These are phyloP conservation scores for Lactarius tabidus DNA, from an alignment of 768 basidiomycete species.

Conservation along the genomic window DNA sequence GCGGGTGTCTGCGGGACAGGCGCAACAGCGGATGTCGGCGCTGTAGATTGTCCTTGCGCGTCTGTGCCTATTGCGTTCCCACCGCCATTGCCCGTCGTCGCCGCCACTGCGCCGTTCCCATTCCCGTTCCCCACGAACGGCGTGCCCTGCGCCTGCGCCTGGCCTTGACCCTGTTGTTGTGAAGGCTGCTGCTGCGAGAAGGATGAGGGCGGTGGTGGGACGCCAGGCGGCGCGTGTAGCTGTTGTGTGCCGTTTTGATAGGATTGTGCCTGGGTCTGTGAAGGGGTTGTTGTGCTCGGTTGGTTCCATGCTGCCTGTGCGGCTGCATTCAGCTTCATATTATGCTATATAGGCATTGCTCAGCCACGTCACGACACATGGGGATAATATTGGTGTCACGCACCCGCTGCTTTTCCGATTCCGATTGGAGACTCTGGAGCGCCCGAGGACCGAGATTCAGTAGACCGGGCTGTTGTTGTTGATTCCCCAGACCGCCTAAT, in stretches of 20 bases:
- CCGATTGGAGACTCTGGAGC: slow-evolving; percentile 46
- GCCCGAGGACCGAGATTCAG: slow-evolving; percentile 48
- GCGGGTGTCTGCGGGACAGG: slow-evolving; percentile 36
- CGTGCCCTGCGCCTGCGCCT: slow-evolving; percentile 12
- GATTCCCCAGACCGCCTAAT: slow-evolving; percentile 58
- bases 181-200: slow-evolving; percentile 38
- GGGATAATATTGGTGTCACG: slow-evolving; percentile 32
- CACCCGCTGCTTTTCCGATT: slow-evolving; percentile 68
- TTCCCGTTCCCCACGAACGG: slow-evolving; percentile 23
- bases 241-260: slow-evolving; percentile 47
- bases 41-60: slow-evolving; percentile 15
- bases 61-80: slow-evolving; percentile 27
- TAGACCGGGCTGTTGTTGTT: slow-evolving; percentile 61
- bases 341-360: slow-evolving; percentile 27
- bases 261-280: slow-evolving; percentile 29
- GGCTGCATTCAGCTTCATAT: slow-evolving; percentile 60
- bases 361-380: slow-evolving; percentile 16
- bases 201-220: slow-evolving; percentile 40
- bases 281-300: slow-evolving; percentile 46
- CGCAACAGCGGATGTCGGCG: slow-evolving; percentile 25
- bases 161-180: slow-evolving; percentile 31
- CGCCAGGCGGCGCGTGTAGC: slow-evolving; percentile 50
- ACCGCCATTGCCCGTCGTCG: slow-evolving; percentile 22
- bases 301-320: slow-evolving; percentile 64
- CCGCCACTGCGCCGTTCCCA: slow-evolving; percentile 24